Evolutionary conservation across 495 filamentous ascomycete species (phyloP).

Genomic region (Penicillium angulare): DNA sequence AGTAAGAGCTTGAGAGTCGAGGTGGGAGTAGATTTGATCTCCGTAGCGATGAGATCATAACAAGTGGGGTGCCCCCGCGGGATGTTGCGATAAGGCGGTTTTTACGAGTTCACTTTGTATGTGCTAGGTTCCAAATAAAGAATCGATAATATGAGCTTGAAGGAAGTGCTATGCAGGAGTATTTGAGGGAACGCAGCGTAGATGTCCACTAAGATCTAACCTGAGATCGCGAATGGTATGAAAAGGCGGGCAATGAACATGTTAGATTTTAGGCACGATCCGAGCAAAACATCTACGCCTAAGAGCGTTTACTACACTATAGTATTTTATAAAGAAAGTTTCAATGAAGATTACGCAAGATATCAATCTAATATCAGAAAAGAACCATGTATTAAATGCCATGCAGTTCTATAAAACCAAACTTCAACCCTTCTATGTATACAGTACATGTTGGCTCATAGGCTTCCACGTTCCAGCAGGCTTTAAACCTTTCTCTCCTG

Average conservation of each 20-base stretch:
- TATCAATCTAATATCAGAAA: background rate
- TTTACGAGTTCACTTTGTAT: too few species aligned
- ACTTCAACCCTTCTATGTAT: slow-evolving; percentile 21
- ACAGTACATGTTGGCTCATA: slow-evolving; percentile 15
- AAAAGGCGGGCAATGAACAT: too few species aligned
- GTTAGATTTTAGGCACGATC: too few species aligned
- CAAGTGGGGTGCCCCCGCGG: slow-evolving; percentile 11
- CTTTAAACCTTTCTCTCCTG: slow-evolving; percentile 33
- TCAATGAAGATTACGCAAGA: background rate
- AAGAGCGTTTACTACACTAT: too few species aligned
- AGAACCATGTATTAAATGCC: slow-evolving; percentile 18
- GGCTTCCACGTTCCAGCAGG: slow-evolving; percentile 4
- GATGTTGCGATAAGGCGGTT: slow-evolving; percentile 2
- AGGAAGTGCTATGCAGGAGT: too few species aligned
- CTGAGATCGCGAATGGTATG: too few species aligned
- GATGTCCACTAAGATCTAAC: too few species aligned
- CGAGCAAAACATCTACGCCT: too few species aligned
- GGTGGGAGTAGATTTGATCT: background rate
- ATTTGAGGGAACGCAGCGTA: too few species aligned
- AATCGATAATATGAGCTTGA: too few species aligned
- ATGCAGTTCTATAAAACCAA: slow-evolving; percentile 20
- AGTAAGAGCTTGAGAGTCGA: background rate
- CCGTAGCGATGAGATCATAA: slow-evolving; percentile 20
- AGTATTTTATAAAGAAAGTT: background rate
- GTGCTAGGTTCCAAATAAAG: too few species aligned